A percentile compares a stretch with the other conserved stretches of the same genome.
These are phyloP conservation scores for Telopea speciosissima DNA, from an alignment of 177 flowering plant species.

Conservation along the genomic window DNA sequence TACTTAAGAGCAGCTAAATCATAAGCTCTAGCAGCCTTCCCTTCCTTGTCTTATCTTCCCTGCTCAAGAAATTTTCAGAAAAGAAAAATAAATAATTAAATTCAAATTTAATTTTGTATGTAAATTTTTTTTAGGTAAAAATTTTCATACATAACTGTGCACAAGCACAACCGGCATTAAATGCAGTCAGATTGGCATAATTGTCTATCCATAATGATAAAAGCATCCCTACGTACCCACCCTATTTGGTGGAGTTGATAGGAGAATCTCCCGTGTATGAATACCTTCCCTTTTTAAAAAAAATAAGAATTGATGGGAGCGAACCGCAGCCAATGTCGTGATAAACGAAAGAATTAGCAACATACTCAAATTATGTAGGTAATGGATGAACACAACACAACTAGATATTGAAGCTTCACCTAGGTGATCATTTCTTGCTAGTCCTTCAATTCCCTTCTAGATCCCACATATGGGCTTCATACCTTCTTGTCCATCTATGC, in stretches of 20 bases:
- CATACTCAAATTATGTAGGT: background rate
- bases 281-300: too few relatives aligned
- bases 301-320: conserved; percentile 9
- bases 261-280: too few relatives aligned
- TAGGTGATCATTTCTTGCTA: conserved; percentile 83
- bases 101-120: background rate
- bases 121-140: too few relatives aligned
- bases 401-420: conserved; percentile 29
- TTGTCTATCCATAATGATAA: too few relatives aligned
- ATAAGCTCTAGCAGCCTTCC: conserved; percentile 93
- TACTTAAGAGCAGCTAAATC: too few relatives aligned
- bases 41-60: conserved; percentile 98
- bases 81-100: background rate
- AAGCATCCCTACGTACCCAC: conserved; percentile 36
- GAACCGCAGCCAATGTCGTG: background rate
- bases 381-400: background rate
- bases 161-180: too few relatives aligned
- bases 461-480: conserved; percentile 96
- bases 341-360: conserved; percentile 5
- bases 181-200: too few relatives aligned
- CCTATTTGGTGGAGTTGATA: too few relatives aligned
- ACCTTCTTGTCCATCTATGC: conserved; percentile 93
- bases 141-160: too few relatives aligned
- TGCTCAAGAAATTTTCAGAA: conserved; percentile 8
- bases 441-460: conserved; percentile 87